Evolutionary conservation across 768 basidiomycete species (phyloP).

Genomic region (Lenzites betulinus): DNA sequence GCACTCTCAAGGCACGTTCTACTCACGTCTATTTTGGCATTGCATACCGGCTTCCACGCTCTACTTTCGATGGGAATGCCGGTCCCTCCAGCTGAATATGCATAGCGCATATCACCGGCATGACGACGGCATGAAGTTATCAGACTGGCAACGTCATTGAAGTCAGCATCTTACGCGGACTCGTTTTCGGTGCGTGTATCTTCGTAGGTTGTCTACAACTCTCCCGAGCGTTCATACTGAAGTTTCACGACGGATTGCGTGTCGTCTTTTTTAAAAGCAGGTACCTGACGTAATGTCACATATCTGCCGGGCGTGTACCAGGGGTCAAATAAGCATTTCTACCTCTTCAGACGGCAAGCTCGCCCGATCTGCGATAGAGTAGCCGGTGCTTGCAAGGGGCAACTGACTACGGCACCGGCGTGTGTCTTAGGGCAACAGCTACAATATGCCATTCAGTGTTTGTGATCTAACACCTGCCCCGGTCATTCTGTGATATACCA

Average conservation of each 20-base stretch:
- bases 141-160: too few relatives aligned
- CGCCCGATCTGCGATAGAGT: neutral
- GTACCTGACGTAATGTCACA: too few relatives aligned
- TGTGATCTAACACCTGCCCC: too few relatives aligned
- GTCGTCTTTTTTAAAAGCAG: too few relatives aligned
- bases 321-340: neutral
- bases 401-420: too few relatives aligned
- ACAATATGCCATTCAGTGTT: too few relatives aligned
- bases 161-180: too few relatives aligned
- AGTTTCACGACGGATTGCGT: too few relatives aligned
- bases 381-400: neutral
- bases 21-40: slow-evolving; percentile 1
- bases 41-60: neutral
- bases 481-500: too few relatives aligned
- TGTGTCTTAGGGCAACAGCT: too few relatives aligned
- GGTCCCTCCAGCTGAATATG: neutral
- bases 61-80: neutral
- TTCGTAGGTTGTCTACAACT: neutral
- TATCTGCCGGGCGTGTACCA: neutral
- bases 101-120: neutral
- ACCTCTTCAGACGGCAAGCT: neutral
- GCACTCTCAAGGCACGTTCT: neutral
- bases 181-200: neutral
- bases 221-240: too few relatives aligned
- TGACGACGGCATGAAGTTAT: neutral